A percentile compares a stretch with the other conserved stretches of the same genome.
phyloP scores from a whole-genome alignment of 495 filamentous ascomycete species.

The Penicillium verhagenii region DNA sequence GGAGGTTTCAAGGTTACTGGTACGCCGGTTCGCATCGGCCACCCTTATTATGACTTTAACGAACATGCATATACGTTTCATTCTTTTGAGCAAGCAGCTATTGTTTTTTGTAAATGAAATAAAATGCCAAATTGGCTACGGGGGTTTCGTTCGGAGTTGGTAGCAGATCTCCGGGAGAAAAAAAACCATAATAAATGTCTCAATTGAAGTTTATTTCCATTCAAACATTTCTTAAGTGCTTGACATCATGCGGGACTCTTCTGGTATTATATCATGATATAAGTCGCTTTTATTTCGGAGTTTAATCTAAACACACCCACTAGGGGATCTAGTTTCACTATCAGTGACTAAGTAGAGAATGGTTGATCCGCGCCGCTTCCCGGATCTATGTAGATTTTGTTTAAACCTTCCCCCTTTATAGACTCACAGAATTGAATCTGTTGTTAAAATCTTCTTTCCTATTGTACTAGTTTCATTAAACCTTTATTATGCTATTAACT shows the following conservation, averaged over 20 bases:
- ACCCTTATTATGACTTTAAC: conserved; percentile 6
- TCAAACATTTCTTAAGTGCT: background rate
- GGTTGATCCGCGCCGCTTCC: no score
- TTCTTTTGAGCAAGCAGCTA: background rate
- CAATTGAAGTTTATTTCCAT: background rate
- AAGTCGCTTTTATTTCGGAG: background rate
- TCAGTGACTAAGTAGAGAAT: no score
- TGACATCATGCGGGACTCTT: background rate
- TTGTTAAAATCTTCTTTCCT: no score
- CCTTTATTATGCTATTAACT: no score
- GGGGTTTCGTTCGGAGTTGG: conserved; percentile 11
- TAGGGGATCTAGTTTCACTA: no score
- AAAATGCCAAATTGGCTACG: conserved; percentile 1
- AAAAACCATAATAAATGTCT: background rate
- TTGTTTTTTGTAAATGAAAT: background rate
- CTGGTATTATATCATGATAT: background rate
- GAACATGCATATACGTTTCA: conserved; percentile 7
- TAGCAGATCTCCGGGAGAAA: conserved; percentile 6
- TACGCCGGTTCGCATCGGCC: background rate
- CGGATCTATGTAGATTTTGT: no score
- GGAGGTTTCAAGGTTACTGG: background rate
- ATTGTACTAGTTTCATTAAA: no score
- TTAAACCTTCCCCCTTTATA: no score
- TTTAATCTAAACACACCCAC: no score
- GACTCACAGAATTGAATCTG: no score